Percentiles rank a stretch among this genome's conserved stretches.
phyloP scores from a whole-genome alignment of 2,329 filamentous ascomycete genomes.

The Fusarium chuoi region DNA sequence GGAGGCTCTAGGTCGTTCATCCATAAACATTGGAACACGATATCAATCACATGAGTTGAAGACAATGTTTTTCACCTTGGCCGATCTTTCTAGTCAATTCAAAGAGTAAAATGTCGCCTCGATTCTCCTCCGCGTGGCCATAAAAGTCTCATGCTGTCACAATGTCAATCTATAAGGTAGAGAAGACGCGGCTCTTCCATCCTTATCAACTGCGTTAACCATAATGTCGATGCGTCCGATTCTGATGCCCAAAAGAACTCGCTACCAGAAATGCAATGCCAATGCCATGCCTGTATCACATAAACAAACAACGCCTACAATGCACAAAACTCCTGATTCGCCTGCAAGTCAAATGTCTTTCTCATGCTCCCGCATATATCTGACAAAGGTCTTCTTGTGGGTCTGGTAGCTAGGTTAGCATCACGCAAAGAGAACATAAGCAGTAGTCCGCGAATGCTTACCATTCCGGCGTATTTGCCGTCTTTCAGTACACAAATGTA shows the following conservation, averaged over 20 bases:
- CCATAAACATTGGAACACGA: background rate
- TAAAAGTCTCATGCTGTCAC: constrained; percentile 7
- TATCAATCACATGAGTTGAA: background rate
- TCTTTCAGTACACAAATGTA: constrained; percentile 91
- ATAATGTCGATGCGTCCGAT: background rate
- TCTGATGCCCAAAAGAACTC: constrained; percentile 20
- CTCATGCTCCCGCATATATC: constrained; percentile 88
- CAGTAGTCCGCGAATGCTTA: constrained; percentile 57
- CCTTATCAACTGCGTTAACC: constrained; percentile 1
- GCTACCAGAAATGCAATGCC: constrained; percentile 25
- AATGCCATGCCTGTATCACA: constrained; percentile 23
- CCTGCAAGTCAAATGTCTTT: constrained; percentile 51
- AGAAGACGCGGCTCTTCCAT: constrained; percentile 1
- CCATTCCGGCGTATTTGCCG: constrained; percentile 88
- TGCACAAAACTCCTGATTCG: constrained; percentile 10
- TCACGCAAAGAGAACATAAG: background rate
- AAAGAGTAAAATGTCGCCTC: background rate
- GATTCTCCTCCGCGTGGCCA: background rate
- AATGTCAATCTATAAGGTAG: background rate
- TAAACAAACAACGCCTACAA: constrained; percentile 16
- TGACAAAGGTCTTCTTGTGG: constrained; percentile 97
- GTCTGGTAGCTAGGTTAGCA: constrained; percentile 59
- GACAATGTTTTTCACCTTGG: background rate
- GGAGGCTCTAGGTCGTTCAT: background rate
- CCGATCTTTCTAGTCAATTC: background rate